These are phyloP conservation scores for Talaromyces trachyspermus DNA, from an alignment of 495 filamentous ascomycete species.

Conservation along the genomic window DNA sequence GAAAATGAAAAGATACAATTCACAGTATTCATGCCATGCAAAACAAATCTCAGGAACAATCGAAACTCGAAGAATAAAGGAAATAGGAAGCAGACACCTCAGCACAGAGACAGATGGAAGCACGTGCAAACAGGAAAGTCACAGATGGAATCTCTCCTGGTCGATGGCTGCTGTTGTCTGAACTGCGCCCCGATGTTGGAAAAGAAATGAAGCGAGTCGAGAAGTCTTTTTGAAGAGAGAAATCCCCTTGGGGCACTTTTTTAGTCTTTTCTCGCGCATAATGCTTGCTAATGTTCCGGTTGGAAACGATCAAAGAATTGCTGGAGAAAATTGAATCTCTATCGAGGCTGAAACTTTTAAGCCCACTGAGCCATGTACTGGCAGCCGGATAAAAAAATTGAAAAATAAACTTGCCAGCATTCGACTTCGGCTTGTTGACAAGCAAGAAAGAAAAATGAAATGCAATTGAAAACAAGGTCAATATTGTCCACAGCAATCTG, in stretches of 20 bases:
- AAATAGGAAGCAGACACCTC: constrained; percentile 4
- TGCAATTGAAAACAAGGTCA: no score
- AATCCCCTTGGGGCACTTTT: constrained; percentile 2
- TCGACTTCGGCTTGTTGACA: no score
- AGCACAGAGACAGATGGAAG: not conserved
- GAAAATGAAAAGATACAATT: constrained; percentile 7
- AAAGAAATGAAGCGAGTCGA: constrained; percentile 10
- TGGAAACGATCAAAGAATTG: not conserved
- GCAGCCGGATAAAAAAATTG: no score
- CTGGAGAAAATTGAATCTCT: constrained; percentile 3
- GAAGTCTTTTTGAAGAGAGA: not conserved
- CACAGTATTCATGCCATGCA: constrained; percentile 8
- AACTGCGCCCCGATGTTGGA: no score
- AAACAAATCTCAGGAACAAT: constrained; percentile 3
- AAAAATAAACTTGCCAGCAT: no score
- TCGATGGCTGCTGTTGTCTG: no score
- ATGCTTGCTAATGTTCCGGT: not conserved
- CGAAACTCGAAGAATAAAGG: constrained; percentile 9
- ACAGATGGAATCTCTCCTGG: no score
- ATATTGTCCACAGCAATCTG: no score
- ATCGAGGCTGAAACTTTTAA: constrained; percentile 6
- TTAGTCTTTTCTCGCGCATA: not conserved
- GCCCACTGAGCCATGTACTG: constrained; percentile 1
- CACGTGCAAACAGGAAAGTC: not conserved
- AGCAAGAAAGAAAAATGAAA: no score